Percentiles rank a stretch among this genome's conserved stretches.
Evolutionary conservation across 352 stramenopile genomes (phyloP).

Genomic region (Globisporangium sylvaticum): DNA sequence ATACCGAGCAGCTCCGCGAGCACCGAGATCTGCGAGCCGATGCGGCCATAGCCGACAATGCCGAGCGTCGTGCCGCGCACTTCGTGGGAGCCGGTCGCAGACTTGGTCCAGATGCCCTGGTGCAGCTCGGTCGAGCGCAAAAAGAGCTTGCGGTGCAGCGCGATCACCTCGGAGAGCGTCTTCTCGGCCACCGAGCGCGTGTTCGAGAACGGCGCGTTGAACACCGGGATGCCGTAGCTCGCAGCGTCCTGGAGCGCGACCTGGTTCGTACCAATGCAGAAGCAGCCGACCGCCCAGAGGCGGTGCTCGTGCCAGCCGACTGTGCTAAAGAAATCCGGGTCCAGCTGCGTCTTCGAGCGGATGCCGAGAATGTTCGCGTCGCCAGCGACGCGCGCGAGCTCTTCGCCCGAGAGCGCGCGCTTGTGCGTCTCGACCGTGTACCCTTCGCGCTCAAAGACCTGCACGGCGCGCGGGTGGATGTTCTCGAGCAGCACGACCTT

Average conservation of each 20-base stretch:
- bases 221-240: constrained; percentile 66
- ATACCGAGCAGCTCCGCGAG: constrained; percentile 89
- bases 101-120: constrained; percentile 77
- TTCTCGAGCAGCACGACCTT: constrained; percentile 85
- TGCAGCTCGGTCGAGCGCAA: constrained; percentile 73
- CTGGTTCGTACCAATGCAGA: constrained; percentile 85
- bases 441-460: constrained; percentile 76
- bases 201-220: constrained; percentile 86
- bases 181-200: constrained; percentile 84
- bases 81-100: constrained; percentile 69
- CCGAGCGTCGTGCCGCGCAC: constrained; percentile 78
- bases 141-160: constrained; percentile 81
- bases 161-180: constrained; percentile 78
- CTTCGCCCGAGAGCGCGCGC: constrained; percentile 60
- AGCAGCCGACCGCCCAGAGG: constrained; percentile 76
- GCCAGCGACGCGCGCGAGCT: constrained; percentile 67
- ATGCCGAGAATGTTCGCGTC: constrained; percentile 79
- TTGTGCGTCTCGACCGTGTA: constrained; percentile 81
- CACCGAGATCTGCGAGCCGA: constrained; percentile 80
- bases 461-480: constrained; percentile 71
- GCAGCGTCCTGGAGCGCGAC: constrained; percentile 61
- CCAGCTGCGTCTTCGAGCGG: constrained; percentile 79
- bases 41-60: constrained; percentile 79
- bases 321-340: constrained; percentile 71
- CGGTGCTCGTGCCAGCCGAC: constrained; percentile 78